A percentile compares a stretch with the other conserved stretches of the same genome.
These are phyloP conservation scores for Diaporthe velutina DNA, from an alignment of 2,329 filamentous ascomycete species.

Conservation along the genomic window DNA sequence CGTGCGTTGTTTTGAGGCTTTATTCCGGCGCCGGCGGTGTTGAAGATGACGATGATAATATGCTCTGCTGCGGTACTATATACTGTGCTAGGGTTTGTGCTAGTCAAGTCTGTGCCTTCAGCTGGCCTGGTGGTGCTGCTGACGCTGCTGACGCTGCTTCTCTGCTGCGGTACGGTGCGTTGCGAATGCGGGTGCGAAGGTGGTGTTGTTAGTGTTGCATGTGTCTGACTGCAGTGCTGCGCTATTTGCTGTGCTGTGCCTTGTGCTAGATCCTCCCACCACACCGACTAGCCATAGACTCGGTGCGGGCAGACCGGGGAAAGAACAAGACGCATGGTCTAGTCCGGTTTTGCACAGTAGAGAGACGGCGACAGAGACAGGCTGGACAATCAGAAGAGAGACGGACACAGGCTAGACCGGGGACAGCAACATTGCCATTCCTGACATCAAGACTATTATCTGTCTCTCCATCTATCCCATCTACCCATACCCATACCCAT, in stretches of 20 bases:
- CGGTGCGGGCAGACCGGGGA: constrained; percentile 30
- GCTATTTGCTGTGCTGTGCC: constrained; percentile 19
- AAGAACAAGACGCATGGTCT: not conserved
- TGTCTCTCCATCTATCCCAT: not conserved
- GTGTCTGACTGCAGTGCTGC: not conserved
- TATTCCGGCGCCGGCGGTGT: constrained; percentile 6
- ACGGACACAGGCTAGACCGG: not conserved
- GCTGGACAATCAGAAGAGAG: not conserved
- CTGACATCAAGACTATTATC: constrained; percentile 18
- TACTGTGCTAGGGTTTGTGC: constrained; percentile 3
- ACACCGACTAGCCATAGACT: constrained; percentile 37
- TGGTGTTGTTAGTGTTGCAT: not conserved
- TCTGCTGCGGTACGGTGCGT: not conserved
- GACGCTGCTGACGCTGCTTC: not conserved
- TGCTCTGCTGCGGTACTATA: not conserved
- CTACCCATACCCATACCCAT: constrained; percentile 11
- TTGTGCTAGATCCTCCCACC: constrained; percentile 21
- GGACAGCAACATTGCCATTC: constrained; percentile 7
- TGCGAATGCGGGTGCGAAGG: not conserved
- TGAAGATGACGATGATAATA: not conserved
- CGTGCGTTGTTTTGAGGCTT: constrained; percentile 13
- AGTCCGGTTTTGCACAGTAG: not conserved
- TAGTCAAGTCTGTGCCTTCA: constrained; percentile 9
- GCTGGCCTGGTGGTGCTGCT: constrained; percentile 8
- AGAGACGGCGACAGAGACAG: no score